Percentiles rank a stretch among this genome's conserved stretches.
Evolutionary conservation across 148 eudicot genomes (phyloP).

Genomic region (Salicornia ramosissima): DNA sequence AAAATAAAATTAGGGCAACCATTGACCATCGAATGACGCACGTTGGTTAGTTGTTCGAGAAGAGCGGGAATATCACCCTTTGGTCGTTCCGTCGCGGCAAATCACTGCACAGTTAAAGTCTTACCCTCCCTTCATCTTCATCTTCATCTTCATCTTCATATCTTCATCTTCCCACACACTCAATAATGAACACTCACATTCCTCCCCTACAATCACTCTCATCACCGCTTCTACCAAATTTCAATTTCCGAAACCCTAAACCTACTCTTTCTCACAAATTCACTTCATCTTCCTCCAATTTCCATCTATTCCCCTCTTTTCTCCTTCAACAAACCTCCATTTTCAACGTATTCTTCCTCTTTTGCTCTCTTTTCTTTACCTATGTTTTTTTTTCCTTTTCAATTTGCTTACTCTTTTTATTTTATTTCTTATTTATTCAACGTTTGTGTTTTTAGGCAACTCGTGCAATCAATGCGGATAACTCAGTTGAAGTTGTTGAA

Average conservation of each 20-base stretch:
- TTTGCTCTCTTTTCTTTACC: background rate
- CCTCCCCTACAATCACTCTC: constrained; percentile 2
- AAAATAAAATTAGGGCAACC: too few species aligned
- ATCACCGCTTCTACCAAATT: constrained; percentile 1
- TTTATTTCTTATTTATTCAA: background rate
- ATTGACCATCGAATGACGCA: too few species aligned
- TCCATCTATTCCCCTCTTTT: background rate
- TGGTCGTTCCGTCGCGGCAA: background rate
- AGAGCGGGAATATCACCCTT: too few species aligned
- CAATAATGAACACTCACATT: background rate
- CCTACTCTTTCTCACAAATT: background rate
- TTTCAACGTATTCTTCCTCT: constrained; percentile 4
- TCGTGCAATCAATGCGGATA: constrained; percentile 13
- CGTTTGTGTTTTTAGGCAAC: background rate
- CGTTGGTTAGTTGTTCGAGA: too few species aligned
- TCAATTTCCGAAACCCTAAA: constrained; percentile 7
- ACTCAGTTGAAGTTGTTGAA: constrained; percentile 16
- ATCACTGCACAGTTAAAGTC: too few species aligned
- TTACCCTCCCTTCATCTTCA: background rate
- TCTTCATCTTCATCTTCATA: background rate
- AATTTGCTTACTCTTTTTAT: background rate
- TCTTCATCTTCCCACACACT: background rate
- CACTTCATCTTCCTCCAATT: constrained; percentile 3
- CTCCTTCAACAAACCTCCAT: background rate
- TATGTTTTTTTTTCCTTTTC: too few species aligned